phyloP scores from a whole-genome alignment of 805 yeast genomes.

The Myxozyma sirexii region DNA sequence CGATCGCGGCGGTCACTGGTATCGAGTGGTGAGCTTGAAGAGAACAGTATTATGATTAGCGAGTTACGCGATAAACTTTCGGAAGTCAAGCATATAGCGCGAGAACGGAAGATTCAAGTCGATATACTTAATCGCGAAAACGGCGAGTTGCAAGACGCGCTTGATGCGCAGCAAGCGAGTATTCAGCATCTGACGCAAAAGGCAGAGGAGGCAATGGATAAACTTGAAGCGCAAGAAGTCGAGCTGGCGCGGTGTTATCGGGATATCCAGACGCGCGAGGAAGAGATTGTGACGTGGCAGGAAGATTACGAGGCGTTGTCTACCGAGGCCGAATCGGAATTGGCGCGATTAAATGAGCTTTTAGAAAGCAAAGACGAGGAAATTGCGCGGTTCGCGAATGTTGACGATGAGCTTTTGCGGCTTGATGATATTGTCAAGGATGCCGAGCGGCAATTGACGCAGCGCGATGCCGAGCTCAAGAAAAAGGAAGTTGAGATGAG shows the following conservation, averaged over 20 bases:
- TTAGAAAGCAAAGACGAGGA: constrained; percentile 15
- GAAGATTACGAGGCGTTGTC: constrained; percentile 31
- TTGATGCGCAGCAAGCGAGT: constrained; percentile 18
- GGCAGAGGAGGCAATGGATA: constrained; percentile 6
- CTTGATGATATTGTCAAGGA: constrained; percentile 34
- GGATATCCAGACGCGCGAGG: constrained; percentile 24
- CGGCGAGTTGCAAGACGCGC: constrained; percentile 26
- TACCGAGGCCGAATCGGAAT: constrained; percentile 29
- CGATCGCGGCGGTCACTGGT: constrained; percentile 13
- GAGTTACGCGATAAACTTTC: constrained; percentile 26
- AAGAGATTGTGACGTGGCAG: constrained; percentile 31
- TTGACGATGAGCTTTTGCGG: constrained; percentile 5
- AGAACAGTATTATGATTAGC: constrained; percentile 15
- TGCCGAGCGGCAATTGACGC: constrained; percentile 46
- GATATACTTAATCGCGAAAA: constrained; percentile 30
- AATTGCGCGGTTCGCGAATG: background rate
- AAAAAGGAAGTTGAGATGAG: background rate
- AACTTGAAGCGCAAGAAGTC: constrained; percentile 14
- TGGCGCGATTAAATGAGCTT: constrained; percentile 23
- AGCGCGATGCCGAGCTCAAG: constrained; percentile 46
- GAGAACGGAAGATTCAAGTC: constrained; percentile 32
- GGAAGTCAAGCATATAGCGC: constrained; percentile 27
- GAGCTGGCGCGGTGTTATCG: constrained; percentile 19
- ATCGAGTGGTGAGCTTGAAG: constrained; percentile 14
- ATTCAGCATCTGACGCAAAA: constrained; percentile 18